Conservation (phyloP, 2,329 filamentous ascomycete species). For the Escovopsis sp. region DNA sequence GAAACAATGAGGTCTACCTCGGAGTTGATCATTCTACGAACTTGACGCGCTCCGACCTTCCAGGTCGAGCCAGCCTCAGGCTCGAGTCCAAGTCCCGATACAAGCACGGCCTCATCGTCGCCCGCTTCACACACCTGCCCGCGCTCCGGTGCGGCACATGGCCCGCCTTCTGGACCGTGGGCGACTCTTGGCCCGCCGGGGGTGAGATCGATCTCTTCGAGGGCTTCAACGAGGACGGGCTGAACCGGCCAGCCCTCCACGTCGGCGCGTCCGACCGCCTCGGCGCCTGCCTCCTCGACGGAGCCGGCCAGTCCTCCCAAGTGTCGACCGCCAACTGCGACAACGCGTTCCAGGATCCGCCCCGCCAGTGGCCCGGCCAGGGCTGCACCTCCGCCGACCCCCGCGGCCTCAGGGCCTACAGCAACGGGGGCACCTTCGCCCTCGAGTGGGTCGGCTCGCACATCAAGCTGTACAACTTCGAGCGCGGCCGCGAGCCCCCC, state of each 20-base stretch:
- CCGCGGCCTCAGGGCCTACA: slow-evolving; percentile 23
- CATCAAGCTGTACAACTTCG: slow-evolving; percentile 29
- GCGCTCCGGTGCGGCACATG: slow-evolving; percentile 51
- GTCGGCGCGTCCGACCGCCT: slow-evolving; percentile 22
- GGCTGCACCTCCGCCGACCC: slow-evolving; percentile 28
- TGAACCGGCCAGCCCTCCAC: slow-evolving; percentile 46
- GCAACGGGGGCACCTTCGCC: slow-evolving; percentile 27
- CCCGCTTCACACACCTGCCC: slow-evolving; percentile 57
- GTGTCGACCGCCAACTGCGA: slow-evolving; percentile 26
- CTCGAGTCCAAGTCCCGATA: slow-evolving; percentile 49
- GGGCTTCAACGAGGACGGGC: slow-evolving; percentile 40
- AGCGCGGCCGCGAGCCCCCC: slow-evolving; percentile 15
- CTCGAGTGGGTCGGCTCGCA: slow-evolving; percentile 26
- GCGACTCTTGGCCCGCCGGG: slow-evolving; percentile 40
- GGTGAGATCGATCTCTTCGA: slow-evolving; percentile 59
- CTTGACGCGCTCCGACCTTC: slow-evolving; percentile 10
- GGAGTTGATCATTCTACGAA: slow-evolving; percentile 20
- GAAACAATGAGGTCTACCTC: slow-evolving; percentile 22
- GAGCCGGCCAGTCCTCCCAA: slow-evolving; percentile 15
- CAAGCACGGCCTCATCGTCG: slow-evolving; percentile 52
- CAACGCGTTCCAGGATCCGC: slow-evolving; percentile 20
- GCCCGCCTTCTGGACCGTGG: slow-evolving; percentile 51
- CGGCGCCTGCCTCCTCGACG: slow-evolving; percentile 22
- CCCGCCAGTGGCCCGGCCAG: slow-evolving; percentile 20
- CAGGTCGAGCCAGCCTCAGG: slow-evolving; percentile 43